A percentile compares a stretch with the other conserved stretches of the same genome.
Conservation (phyloP, 1,139 yeast genomes). For the Arxiozyma heterogenica region DNA sequence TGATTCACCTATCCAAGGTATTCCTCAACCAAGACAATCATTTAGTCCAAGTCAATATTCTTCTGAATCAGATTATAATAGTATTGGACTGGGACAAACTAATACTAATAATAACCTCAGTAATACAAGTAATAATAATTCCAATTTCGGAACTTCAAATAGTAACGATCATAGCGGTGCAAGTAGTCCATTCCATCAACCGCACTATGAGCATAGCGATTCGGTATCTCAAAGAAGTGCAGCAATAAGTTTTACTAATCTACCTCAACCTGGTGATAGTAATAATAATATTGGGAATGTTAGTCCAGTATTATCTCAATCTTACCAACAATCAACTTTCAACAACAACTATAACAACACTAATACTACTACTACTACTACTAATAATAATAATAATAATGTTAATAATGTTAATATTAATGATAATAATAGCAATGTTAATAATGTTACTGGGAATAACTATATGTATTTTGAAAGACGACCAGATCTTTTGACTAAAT, state of each 20-base stretch:
- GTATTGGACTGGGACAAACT: not conserved
- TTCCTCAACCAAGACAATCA: slow-evolving; percentile 5
- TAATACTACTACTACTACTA: slow-evolving; percentile 17
- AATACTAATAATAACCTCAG: slow-evolving; percentile 1
- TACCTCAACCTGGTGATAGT: slow-evolving; percentile 6
- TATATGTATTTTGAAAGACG: slow-evolving; percentile 78
- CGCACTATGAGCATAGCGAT: slow-evolving; percentile 14
- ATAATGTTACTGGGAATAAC: slow-evolving; percentile 24
- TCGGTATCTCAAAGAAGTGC: slow-evolving; percentile 17
- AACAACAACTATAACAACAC: slow-evolving; percentile 8
- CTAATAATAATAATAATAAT: slow-evolving; percentile 15
- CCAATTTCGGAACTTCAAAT: slow-evolving; percentile 2
- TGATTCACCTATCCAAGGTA: slow-evolving; percentile 7
- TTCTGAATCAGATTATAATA: slow-evolving; percentile 19
- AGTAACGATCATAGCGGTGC: slow-evolving; percentile 12
- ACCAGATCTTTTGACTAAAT: slow-evolving; percentile 63
- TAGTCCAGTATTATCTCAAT: slow-evolving; percentile 5
- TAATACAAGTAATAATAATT: not conserved
- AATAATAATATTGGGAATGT: not conserved
- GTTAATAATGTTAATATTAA: slow-evolving; percentile 18
- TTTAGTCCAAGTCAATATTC: slow-evolving; percentile 27
- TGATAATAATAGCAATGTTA: slow-evolving; percentile 14
- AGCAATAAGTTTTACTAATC: slow-evolving; percentile 15
- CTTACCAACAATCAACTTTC: slow-evolving; percentile 16
- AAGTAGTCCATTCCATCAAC: slow-evolving; percentile 22